Percentiles rank a stretch among this genome's conserved stretches.
Conservation (phyloP, 805 yeast genomes). For the Hagleromyces aurorensis region DNA sequence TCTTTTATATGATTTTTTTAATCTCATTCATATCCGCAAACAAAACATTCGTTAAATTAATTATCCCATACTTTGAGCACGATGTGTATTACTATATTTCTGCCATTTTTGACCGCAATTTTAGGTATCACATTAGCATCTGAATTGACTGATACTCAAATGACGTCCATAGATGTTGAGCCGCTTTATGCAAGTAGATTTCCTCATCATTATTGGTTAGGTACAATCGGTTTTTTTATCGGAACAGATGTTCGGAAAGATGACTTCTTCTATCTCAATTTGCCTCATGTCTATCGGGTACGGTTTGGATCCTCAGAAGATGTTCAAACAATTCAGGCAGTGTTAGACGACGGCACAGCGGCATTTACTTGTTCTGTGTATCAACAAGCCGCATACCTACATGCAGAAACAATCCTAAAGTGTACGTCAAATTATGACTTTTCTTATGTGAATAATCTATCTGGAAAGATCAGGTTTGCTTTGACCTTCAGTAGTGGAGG, state of each 20-base stretch:
- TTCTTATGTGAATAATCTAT: conserved; percentile 12
- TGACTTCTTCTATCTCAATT: conserved; percentile 21
- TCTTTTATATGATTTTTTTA: too few relatives aligned
- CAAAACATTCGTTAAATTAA: too few relatives aligned
- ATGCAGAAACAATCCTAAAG: conserved; percentile 23
- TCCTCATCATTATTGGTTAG: conserved; percentile 32
- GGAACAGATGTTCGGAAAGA: conserved; percentile 15
- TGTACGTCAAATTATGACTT: conserved; percentile 24
- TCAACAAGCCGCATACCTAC: conserved; percentile 31
- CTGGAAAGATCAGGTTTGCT: conserved; percentile 27
- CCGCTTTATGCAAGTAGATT: too few relatives aligned
- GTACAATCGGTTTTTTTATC: conserved; percentile 24
- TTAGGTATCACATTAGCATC: too few relatives aligned
- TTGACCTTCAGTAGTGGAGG: conserved; percentile 33
- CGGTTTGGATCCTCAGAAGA: conserved; percentile 27
- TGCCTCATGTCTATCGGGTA: conserved; percentile 32
- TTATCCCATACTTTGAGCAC: too few relatives aligned
- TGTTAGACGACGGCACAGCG: conserved; percentile 19
- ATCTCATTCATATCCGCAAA: too few relatives aligned
- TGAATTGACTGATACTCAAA: conserved; percentile 9
- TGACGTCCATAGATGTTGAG: conserved; percentile 10
- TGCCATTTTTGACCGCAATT: too few relatives aligned
- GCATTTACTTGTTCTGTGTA: conserved; percentile 28
- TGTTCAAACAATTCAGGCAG: conserved; percentile 13
- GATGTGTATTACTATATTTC: too few relatives aligned